A percentile compares a stretch with the other conserved stretches of the same genome.
Conservation (phyloP, 2,329 filamentous ascomycete species). For the Sarocladium brachiariae region DNA sequence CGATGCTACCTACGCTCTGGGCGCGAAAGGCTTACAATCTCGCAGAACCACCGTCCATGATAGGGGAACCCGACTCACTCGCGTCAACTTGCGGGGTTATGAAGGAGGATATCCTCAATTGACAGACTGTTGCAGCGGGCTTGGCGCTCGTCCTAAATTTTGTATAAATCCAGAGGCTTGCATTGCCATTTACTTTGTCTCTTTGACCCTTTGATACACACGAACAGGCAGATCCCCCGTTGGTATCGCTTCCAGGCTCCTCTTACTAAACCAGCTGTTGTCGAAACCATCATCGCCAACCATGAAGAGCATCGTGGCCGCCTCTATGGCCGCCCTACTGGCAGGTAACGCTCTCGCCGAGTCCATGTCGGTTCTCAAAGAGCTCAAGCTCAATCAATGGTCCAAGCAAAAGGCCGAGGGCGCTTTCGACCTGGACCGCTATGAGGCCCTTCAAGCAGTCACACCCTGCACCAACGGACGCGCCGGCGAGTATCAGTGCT, state of each 20-base stretch:
- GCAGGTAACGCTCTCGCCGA: conserved; percentile 11
- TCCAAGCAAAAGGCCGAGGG: conserved; percentile 11
- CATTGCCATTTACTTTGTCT: background rate
- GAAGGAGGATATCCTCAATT: background rate
- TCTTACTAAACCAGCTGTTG: background rate
- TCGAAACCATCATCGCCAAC: conserved; percentile 5
- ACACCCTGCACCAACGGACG: conserved; percentile 23
- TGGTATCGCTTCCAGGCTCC: background rate
- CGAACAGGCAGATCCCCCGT: background rate
- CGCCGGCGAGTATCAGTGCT: conserved; percentile 26
- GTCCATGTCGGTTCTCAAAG: conserved; percentile 12
- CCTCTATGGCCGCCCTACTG: conserved; percentile 8
- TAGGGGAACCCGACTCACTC: background rate
- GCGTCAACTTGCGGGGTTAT: conserved; percentile 5
- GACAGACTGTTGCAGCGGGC: conserved; percentile 1
- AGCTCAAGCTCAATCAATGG: conserved; percentile 13
- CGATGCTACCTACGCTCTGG: conserved; percentile 5
- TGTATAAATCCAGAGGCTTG: conserved; percentile 7
- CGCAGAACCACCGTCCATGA: conserved; percentile 8
- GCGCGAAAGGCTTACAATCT: background rate
- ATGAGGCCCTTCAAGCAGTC: conserved; percentile 10
- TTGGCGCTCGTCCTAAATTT: background rate
- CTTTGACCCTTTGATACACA: conserved; percentile 2
- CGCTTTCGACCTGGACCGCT: conserved; percentile 15
- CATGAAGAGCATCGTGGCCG: conserved; percentile 11